These are phyloP conservation scores for Penicillium cataractarum DNA, from an alignment of 495 filamentous ascomycete genomes.

Conservation along the genomic window DNA sequence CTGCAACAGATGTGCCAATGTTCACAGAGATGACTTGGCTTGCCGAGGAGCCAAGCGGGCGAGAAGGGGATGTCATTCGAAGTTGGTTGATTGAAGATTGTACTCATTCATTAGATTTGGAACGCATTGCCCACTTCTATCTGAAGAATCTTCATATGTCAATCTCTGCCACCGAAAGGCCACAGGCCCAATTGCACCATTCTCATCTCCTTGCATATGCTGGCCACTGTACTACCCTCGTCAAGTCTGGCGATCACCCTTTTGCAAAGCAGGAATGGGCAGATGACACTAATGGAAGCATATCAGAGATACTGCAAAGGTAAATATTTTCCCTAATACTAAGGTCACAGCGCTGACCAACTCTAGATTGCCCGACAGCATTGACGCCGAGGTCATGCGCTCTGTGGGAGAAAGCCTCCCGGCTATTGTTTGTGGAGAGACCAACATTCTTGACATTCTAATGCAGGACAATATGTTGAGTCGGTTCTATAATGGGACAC, in stretches of 20 bases:
- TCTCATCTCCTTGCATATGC: conserved; percentile 23
- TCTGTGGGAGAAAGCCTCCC: conserved; percentile 43
- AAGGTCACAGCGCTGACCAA: background rate
- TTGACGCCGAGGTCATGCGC: conserved; percentile 31
- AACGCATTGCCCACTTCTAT: conserved; percentile 27
- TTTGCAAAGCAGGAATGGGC: conserved; percentile 34
- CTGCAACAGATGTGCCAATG: conserved; percentile 24
- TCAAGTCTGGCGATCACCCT: conserved; percentile 19
- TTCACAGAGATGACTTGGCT: conserved; percentile 29
- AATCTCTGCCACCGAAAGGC: background rate
- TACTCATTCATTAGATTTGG: conserved; percentile 15
- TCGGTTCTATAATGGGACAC: conserved; percentile 39
- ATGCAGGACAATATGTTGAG: conserved; percentile 42
- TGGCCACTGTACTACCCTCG: conserved; percentile 13
- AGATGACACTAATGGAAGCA: conserved; percentile 35
- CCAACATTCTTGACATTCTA: conserved; percentile 46
- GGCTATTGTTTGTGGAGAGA: conserved; percentile 42
- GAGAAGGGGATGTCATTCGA: background rate
- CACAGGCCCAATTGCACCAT: conserved; percentile 10
- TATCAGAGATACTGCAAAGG: conserved; percentile 39
- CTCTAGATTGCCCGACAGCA: conserved; percentile 17
- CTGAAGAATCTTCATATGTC: conserved; percentile 18
- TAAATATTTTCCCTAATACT: background rate
- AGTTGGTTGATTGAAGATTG: background rate
- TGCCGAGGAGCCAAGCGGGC: conserved; percentile 15